phyloP scores from a whole-genome alignment of 208 protist genomes.

The Blastocrithidia nonstop region DNA sequence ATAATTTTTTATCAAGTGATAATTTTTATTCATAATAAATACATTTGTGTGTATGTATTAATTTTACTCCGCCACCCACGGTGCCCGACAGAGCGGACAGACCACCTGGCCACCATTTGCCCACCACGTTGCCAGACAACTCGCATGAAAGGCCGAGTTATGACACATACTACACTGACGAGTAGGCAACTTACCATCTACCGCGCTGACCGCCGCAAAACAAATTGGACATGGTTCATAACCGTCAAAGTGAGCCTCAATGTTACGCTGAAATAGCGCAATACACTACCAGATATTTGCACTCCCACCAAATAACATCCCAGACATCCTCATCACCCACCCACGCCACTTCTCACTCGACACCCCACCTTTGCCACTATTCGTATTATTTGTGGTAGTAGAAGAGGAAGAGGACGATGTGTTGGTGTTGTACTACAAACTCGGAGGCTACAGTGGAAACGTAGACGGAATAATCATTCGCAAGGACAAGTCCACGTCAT shows the following conservation, averaged over 20 bases:
- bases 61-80: slow-evolving; percentile 54
- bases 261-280: slow-evolving; percentile 72
- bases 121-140: slow-evolving; percentile 86
- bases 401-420: too few relatives aligned
- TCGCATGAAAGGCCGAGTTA: slow-evolving; percentile 74
- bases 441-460: slow-evolving; percentile 56
- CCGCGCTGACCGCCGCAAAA: slow-evolving; percentile 69
- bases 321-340: slow-evolving; percentile 86
- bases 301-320: slow-evolving; percentile 60
- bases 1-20: too few relatives aligned
- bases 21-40: too few relatives aligned
- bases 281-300: slow-evolving; percentile 76
- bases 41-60: too few relatives aligned
- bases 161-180: slow-evolving; percentile 76
- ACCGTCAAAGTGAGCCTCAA: slow-evolving; percentile 82
- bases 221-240: slow-evolving; percentile 87
- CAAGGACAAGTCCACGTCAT: slow-evolving; percentile 57
- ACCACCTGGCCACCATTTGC: slow-evolving; percentile 53
- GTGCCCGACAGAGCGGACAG: slow-evolving; percentile 83
- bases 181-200: slow-evolving; percentile 66
- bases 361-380: slow-evolving; percentile 39
- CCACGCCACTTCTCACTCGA: slow-evolving; percentile 59
- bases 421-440: slow-evolving; percentile 31
- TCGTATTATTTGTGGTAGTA: too few relatives aligned
- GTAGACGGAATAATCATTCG: slow-evolving; percentile 46